Evolutionary conservation across 306 rosid genomes (phyloP).

Genomic region (Parietaria judaica): DNA sequence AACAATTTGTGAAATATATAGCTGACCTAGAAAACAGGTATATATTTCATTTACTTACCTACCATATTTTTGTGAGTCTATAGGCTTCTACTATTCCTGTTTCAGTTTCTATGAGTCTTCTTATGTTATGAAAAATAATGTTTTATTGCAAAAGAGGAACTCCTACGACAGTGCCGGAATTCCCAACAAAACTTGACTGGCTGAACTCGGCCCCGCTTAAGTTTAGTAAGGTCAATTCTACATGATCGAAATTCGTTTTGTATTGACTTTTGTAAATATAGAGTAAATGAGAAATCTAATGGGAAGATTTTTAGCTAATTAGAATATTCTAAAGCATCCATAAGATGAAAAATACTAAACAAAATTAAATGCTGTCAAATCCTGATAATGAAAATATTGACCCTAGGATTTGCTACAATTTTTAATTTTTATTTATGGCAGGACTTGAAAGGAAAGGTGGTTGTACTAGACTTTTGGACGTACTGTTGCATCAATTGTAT

Average conservation of each 20-base stretch:
- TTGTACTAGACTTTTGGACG: slow-evolving; percentile 89
- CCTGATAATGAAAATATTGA: no score
- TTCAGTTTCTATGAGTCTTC: background rate
- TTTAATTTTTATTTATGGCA: slow-evolving; percentile 25
- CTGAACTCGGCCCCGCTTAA: slow-evolving; percentile 85
- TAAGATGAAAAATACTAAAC: no score
- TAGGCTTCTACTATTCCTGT: background rate
- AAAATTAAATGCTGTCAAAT: no score
- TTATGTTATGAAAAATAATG: slow-evolving; percentile 11
- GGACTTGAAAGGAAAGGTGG: slow-evolving; percentile 94
- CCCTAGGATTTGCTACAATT: no score
- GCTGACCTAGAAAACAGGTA: slow-evolving; percentile 82
- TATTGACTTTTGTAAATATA: no score
- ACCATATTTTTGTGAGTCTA: background rate
- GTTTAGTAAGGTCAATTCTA: slow-evolving; percentile 54
- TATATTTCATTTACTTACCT: slow-evolving; percentile 10
- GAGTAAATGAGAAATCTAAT: no score
- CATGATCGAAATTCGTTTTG: slow-evolving; percentile 19
- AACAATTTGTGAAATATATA: slow-evolving; percentile 73
- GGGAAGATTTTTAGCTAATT: no score
- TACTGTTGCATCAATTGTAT: slow-evolving; percentile 94
- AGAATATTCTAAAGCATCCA: no score
- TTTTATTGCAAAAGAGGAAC: slow-evolving; percentile 48
- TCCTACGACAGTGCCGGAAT: slow-evolving; percentile 76
- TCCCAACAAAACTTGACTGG: slow-evolving; percentile 92